phyloP scores from a whole-genome alignment of 768 basidiomycete genomes.

The Kwoniella mangroviensis region DNA sequence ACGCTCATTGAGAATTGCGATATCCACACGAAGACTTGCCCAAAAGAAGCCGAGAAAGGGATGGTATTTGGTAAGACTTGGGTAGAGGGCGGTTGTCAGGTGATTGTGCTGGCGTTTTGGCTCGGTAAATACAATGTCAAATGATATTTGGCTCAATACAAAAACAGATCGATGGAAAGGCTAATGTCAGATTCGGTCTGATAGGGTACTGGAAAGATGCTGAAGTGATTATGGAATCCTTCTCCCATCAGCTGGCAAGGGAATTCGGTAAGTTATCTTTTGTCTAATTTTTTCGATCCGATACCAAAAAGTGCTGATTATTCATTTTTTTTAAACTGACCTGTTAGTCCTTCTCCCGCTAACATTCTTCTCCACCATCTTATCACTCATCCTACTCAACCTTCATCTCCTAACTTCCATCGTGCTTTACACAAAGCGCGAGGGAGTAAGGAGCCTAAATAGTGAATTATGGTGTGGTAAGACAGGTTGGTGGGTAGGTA shows the following conservation, averaged over 20 bases:
- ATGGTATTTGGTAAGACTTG: conserved; percentile 22
- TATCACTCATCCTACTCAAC: conserved; percentile 10
- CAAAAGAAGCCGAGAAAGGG: conserved; percentile 8
- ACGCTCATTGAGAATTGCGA: conserved; percentile 38
- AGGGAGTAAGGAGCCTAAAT: conserved; percentile 7
- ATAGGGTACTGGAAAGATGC: conserved; percentile 13
- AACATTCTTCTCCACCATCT: conserved; percentile 6
- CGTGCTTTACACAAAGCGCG: neutral
- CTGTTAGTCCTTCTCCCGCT: conserved; percentile 15
- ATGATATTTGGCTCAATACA: no score
- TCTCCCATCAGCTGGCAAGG: neutral
- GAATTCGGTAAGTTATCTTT: conserved; percentile 14
- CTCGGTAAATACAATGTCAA: conserved; percentile 14
- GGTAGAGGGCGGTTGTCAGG: conserved; percentile 12
- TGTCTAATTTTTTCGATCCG: neutral
- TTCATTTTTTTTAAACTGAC: neutral
- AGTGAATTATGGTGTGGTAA: conserved; percentile 17
- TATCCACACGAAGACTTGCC: neutral
- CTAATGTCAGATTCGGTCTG: neutral
- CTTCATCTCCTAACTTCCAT: conserved; percentile 15
- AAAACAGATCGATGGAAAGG: neutral
- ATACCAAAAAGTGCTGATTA: neutral
- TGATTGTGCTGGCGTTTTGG: conserved; percentile 24
- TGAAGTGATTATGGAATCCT: conserved; percentile 14
- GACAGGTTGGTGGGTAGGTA: conserved; percentile 24